These are phyloP conservation scores for Ophiostoma sp. DNA, from an alignment of 2,329 filamentous ascomycete species.

Conservation along the genomic window DNA sequence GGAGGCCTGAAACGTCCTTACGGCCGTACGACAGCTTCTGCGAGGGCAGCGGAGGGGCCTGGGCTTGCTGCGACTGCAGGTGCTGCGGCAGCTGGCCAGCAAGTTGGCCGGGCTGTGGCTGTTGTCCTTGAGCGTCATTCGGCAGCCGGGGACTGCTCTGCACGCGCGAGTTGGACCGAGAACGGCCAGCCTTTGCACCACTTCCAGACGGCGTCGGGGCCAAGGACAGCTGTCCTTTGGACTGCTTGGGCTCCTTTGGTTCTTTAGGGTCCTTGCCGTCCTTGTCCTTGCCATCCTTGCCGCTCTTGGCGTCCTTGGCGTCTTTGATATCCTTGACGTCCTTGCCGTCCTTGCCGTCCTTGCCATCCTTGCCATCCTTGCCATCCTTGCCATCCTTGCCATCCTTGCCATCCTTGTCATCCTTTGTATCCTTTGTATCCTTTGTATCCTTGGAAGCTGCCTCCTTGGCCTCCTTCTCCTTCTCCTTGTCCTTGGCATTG, in stretches of 20 bases:
- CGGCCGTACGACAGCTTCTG: constrained; percentile 12
- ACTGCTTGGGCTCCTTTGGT: constrained; percentile 23
- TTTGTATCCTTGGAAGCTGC: constrained; percentile 22
- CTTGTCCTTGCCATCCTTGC: constrained; percentile 31
- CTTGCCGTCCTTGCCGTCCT: constrained; percentile 36
- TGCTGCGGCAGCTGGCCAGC: not conserved
- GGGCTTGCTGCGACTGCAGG: constrained; percentile 1
- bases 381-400: constrained; percentile 11
- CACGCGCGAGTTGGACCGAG: constrained; percentile 50
- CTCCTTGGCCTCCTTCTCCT: constrained; percentile 34
- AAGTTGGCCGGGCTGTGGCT: constrained; percentile 14
- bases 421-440: constrained; percentile 32
- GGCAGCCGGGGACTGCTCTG: constrained; percentile 27
- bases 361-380: constrained; percentile 26
- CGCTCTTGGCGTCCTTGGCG: constrained; percentile 25
- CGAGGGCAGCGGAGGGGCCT: not conserved
- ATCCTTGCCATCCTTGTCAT: constrained; percentile 33
- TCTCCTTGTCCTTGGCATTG: constrained; percentile 37
- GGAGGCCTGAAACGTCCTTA: not conserved
- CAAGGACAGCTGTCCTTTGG: constrained; percentile 13
- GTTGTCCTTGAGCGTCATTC: constrained; percentile 10
- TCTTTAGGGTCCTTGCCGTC: constrained; percentile 33
- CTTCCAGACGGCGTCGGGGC: constrained; percentile 40
- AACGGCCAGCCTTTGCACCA: constrained; percentile 42
- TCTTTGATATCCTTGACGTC: constrained; percentile 20